Evolutionary conservation across 768 basidiomycete genomes (phyloP).

Genomic region (Termitomyces sp.): DNA sequence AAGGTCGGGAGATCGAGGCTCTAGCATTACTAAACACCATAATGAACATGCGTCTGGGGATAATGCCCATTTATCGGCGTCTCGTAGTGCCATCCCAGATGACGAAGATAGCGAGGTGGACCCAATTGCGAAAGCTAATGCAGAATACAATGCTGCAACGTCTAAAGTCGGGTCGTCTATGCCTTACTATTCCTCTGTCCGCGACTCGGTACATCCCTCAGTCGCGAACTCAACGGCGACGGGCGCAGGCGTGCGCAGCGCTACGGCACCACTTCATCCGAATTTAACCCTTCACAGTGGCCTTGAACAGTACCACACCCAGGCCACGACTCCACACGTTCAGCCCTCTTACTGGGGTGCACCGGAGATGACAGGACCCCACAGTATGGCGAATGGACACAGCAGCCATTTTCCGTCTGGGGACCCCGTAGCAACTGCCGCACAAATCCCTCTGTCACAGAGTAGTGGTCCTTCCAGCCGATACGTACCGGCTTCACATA

Average conservation of each 20-base stretch:
- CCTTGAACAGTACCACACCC: slow-evolving; percentile 14
- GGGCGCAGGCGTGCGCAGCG: not conserved
- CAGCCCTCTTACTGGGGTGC: slow-evolving; percentile 3
- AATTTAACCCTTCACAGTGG: slow-evolving; percentile 16
- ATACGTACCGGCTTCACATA: slow-evolving; percentile 17
- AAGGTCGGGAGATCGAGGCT: slow-evolving; percentile 6
- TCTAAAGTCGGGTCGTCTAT: slow-evolving; percentile 20
- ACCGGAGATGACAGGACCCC: not conserved
- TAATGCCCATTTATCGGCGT: slow-evolving; percentile 10
- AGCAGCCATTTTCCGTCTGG: slow-evolving; percentile 4
- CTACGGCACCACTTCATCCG: slow-evolving; percentile 9
- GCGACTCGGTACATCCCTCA: slow-evolving; percentile 3
- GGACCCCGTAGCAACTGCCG: not conserved
- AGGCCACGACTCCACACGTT: not conserved
- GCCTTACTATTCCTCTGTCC: slow-evolving; percentile 19
- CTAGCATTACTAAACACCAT: not conserved
- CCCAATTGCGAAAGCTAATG: slow-evolving; percentile 36
- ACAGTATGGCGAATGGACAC: not conserved
- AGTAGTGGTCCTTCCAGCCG: slow-evolving; percentile 12
- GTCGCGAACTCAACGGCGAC: not conserved
- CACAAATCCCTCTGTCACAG: slow-evolving; percentile 11
- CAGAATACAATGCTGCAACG: slow-evolving; percentile 35
- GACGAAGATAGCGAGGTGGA: slow-evolving; percentile 34
- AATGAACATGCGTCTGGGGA: not conserved
- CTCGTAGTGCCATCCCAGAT: slow-evolving; percentile 26